These are phyloP conservation scores for Penicillium thymicola DNA, from an alignment of 2,329 filamentous ascomycete genomes.

Conservation along the genomic window DNA sequence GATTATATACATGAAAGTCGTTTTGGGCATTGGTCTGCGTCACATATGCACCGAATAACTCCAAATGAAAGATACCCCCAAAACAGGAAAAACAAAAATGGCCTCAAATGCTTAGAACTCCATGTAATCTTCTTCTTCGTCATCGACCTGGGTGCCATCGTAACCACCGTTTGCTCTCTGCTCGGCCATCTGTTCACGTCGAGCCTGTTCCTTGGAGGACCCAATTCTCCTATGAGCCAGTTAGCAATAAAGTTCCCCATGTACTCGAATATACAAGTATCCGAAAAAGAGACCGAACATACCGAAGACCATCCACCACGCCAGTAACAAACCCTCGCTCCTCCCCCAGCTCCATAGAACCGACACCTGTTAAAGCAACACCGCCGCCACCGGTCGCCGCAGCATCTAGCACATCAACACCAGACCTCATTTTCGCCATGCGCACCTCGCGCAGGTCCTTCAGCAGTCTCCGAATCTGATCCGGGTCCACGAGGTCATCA, in stretches of 20 bases:
- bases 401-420: slow-evolving; percentile 65
- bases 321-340: slow-evolving; percentile 77
- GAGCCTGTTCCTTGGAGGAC: slow-evolving; percentile 71
- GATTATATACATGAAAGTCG: slow-evolving; percentile 30
- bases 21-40: slow-evolving; percentile 18
- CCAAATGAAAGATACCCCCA: slow-evolving; percentile 18
- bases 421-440: slow-evolving; percentile 80
- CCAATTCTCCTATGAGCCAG: slow-evolving; percentile 65
- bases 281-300: slow-evolving; percentile 12
- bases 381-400: slow-evolving; percentile 55
- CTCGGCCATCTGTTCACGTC: slow-evolving; percentile 73
- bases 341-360: slow-evolving; percentile 90
- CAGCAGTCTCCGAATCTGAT: slow-evolving; percentile 70
- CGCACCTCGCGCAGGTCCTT: slow-evolving; percentile 82
- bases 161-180: slow-evolving; percentile 55
- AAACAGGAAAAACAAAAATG: not conserved
- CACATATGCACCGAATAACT: slow-evolving; percentile 26
- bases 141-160: slow-evolving; percentile 48
- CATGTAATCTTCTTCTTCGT: slow-evolving; percentile 54
- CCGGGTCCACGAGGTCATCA: slow-evolving; percentile 74
- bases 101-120: slow-evolving; percentile 38
- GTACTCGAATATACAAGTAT: not conserved
- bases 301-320: slow-evolving; percentile 79
- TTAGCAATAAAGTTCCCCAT: not conserved
- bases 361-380: slow-evolving; percentile 75